A percentile compares a stretch with the other conserved stretches of the same genome.
phyloP scores from a whole-genome alignment of 2,329 filamentous ascomycete species.

The Setomelanomma holmii region DNA sequence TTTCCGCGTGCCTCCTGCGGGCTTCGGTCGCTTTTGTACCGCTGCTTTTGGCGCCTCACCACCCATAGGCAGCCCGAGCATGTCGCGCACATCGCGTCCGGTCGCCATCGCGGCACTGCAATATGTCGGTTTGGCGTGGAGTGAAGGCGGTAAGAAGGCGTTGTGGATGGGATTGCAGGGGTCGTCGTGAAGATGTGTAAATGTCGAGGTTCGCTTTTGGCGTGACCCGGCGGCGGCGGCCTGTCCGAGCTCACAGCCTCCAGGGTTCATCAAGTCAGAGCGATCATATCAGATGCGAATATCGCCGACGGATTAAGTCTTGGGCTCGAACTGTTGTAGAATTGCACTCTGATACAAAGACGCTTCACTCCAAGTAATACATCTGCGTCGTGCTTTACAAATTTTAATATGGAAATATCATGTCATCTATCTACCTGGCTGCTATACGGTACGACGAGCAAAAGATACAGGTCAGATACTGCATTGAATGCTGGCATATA shows the following conservation, averaged over 20 bases:
- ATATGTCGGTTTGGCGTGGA: constrained; percentile 26
- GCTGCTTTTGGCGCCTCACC: constrained; percentile 51
- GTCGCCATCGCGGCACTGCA: constrained; percentile 43
- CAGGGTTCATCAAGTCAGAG: background rate
- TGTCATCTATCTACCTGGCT: no score
- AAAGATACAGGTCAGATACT: no score
- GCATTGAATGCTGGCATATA: no score
- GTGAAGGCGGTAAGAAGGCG: constrained; percentile 21
- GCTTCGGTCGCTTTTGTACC: constrained; percentile 78
- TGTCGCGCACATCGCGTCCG: constrained; percentile 77
- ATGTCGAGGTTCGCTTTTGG: constrained; percentile 23
- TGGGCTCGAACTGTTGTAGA: background rate
- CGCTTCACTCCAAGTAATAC: no score
- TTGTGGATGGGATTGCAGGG: constrained; percentile 41
- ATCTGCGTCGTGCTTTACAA: no score
- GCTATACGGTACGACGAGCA: no score
- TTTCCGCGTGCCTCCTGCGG: constrained; percentile 60
- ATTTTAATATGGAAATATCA: no score
- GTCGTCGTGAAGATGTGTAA: constrained; percentile 14
- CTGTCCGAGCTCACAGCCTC: background rate
- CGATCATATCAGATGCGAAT: background rate
- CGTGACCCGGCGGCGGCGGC: constrained; percentile 9
- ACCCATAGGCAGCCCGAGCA: constrained; percentile 77
- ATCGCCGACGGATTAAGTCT: background rate
- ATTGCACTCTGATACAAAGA: no score